A percentile compares a stretch with the other conserved stretches of the same genome.
phyloP scores from a whole-genome alignment of 108 stramenopile genomes.

The Stephanodiscus triporus region DNA sequence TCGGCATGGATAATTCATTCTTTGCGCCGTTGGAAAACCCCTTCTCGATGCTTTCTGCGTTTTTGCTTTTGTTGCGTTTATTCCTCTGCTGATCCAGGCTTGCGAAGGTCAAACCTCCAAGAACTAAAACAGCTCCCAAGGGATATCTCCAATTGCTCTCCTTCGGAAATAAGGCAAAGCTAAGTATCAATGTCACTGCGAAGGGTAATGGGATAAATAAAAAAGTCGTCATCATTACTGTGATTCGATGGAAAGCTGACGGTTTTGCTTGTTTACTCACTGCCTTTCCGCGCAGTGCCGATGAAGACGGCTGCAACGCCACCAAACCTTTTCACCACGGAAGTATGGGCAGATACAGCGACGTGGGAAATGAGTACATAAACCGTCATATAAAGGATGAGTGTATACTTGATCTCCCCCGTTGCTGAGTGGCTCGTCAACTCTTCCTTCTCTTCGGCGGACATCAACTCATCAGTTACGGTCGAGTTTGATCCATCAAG shows the following conservation, averaged over 20 bases:
- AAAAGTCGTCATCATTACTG: not conserved
- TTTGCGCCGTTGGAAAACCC: not conserved
- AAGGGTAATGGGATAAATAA: not conserved
- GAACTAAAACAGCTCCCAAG: constrained; percentile 80
- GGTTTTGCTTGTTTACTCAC: not conserved
- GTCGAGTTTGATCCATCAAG: constrained; percentile 2
- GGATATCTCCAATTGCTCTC: constrained; percentile 88
- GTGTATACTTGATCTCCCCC: constrained; percentile 24
- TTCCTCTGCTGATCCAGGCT: constrained; percentile 71
- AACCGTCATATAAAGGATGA: constrained; percentile 63
- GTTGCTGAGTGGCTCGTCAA: constrained; percentile 1
- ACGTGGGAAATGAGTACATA: constrained; percentile 92
- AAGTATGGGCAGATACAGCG: constrained; percentile 92
- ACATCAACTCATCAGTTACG: constrained; percentile 10
- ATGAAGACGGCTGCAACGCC: constrained; percentile 92
- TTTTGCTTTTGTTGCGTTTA: constrained; percentile 32
- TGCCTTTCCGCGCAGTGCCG: constrained; percentile 92
- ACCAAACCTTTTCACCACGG: constrained; percentile 90
- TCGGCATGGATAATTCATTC: constrained; percentile 10
- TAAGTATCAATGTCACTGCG: constrained; percentile 72
- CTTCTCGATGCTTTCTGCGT: not conserved
- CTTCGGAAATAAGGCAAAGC: constrained; percentile 94
- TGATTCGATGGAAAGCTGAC: too few relatives aligned
- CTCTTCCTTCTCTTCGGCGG: not conserved
- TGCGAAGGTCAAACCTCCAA: constrained; percentile 86